phyloP scores from a whole-genome alignment of 495 filamentous ascomycete genomes.

The Pyrenopolyporus hunteri region DNA sequence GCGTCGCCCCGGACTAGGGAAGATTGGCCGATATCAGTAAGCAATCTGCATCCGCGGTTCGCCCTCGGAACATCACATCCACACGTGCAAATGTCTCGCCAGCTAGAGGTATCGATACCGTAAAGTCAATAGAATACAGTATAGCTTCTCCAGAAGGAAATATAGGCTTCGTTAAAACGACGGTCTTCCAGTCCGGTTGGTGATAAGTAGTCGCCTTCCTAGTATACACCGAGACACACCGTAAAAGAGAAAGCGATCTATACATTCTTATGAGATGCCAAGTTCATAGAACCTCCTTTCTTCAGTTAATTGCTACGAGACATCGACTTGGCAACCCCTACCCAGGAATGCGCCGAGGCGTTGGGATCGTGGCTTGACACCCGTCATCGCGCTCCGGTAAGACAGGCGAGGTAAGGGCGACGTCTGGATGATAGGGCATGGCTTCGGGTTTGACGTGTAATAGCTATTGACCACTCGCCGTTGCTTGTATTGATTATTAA shows the following conservation, averaged over 20 bases:
- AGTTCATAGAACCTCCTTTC: not conserved
- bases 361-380: not conserved
- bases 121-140: not conserved
- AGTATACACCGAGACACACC: slow-evolving; percentile 1
- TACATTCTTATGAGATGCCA: not conserved
- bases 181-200: not conserved
- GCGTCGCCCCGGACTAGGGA: no score
- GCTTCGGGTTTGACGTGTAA: not conserved
- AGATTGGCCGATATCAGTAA: not conserved
- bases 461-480: no score
- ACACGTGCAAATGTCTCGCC: not conserved
- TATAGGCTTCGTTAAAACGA: not conserved
- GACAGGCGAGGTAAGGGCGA: no score
- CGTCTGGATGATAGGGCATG: no score
- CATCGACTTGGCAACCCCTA: not conserved
- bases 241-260: not conserved
- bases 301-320: not conserved
- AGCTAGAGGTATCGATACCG: not conserved
- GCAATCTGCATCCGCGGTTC: no score
- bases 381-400: no score
- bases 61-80: not conserved
- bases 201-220: not conserved
- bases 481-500: no score
- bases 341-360: not conserved
- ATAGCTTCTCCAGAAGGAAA: not conserved